Percentiles rank a stretch among this genome's conserved stretches.
Evolutionary conservation across 768 basidiomycete genomes (phyloP).

Genomic region (Leccinum aurantiacum): DNA sequence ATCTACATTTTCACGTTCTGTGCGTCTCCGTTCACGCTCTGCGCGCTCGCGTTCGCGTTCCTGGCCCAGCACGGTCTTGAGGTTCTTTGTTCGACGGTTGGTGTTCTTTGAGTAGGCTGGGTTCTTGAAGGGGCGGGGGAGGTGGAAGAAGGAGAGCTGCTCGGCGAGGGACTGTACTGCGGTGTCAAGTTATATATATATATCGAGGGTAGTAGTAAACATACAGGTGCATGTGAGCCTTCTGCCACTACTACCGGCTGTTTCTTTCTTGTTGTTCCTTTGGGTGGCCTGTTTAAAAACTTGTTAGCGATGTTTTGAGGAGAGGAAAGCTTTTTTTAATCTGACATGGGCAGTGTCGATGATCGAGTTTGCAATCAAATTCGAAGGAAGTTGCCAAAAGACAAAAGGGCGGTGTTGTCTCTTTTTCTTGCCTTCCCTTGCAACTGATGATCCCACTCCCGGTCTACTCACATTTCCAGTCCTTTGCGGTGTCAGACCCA

Average conservation of each 20-base stretch:
- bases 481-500: conserved; percentile 2
- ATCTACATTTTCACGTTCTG: conserved; percentile 46
- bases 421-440: too few relatives aligned
- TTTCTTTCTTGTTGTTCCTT: conserved; percentile 27
- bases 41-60: conserved; percentile 76
- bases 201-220: not conserved
- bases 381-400: too few relatives aligned
- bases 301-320: not conserved
- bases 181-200: too few relatives aligned
- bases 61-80: conserved; percentile 75
- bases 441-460: not conserved
- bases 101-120: conserved; percentile 65
- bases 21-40: conserved; percentile 59
- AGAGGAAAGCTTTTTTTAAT: not conserved
- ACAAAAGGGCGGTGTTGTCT: too few relatives aligned
- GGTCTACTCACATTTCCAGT: too few relatives aligned
- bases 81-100: conserved; percentile 72
- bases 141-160: conserved; percentile 69
- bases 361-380: not conserved
- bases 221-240: conserved; percentile 22
- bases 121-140: conserved; percentile 78
- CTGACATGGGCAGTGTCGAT: not conserved
- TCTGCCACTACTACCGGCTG: not conserved
- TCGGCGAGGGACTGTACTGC: conserved; percentile 62
- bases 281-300: conserved; percentile 24